These are phyloP conservation scores for Scheffersomyces lignosus DNA, from an alignment of 805 yeast genomes.

Conservation along the genomic window DNA sequence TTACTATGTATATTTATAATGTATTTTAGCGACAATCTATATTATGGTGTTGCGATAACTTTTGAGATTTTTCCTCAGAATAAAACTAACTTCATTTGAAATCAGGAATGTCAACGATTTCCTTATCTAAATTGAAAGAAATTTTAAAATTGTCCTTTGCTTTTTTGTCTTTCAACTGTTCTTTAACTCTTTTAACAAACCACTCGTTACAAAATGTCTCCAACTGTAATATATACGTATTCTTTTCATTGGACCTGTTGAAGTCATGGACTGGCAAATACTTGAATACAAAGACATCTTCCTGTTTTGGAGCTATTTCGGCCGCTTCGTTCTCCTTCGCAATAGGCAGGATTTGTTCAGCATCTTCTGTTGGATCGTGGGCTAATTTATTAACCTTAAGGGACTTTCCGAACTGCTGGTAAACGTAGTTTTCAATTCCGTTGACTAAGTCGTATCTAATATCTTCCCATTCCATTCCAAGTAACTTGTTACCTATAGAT, in stretches of 20 bases:
- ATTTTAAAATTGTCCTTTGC: conserved; percentile 3
- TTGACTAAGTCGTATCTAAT: conserved; percentile 35
- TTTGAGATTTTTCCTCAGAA: conserved; percentile 19
- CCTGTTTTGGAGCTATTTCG: background rate
- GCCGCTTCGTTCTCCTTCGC: conserved; percentile 9
- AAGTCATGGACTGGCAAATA: conserved; percentile 35
- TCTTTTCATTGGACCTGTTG: conserved; percentile 32
- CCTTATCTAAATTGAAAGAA: conserved; percentile 30
- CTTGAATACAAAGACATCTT: conserved; percentile 17
- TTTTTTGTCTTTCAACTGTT: background rate
- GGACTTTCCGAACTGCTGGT: conserved; percentile 33
- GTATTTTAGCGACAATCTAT: no score
- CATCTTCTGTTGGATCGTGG: conserved; percentile 1
- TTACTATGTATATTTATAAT: no score
- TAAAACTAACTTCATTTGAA: conserved; percentile 20
- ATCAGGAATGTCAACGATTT: conserved; percentile 9
- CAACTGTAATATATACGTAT: conserved; percentile 25
- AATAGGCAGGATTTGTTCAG: background rate
- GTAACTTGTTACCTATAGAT: conserved; percentile 31
- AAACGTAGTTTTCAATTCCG: conserved; percentile 37
- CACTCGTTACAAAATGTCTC: conserved; percentile 26
- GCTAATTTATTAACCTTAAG: conserved; percentile 2
- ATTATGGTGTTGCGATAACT: no score
- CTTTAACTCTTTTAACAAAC: conserved; percentile 12
- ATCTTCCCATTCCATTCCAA: conserved; percentile 46